Conservation (phyloP, 2,329 filamentous ascomycete genomes). For the Fusarium nanum region DNA sequence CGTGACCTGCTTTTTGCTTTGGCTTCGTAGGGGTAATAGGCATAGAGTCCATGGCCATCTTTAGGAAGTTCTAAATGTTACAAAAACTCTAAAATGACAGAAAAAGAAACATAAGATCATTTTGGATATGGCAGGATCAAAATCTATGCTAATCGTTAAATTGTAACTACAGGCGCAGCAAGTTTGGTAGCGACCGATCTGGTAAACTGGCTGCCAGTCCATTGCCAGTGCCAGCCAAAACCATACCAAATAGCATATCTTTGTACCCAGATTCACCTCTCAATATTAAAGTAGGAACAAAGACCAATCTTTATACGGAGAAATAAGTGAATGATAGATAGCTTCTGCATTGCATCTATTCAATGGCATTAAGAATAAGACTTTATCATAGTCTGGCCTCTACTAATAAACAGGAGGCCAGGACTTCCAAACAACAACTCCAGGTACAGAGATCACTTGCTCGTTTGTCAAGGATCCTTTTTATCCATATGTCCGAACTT, state of each 20-base stretch:
- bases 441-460: slow-evolving; percentile 37
- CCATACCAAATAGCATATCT: neutral
- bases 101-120: neutral
- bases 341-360: slow-evolving; percentile 42
- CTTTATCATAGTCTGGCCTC: slow-evolving; percentile 30
- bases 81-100: neutral
- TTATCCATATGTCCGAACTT: slow-evolving; percentile 34
- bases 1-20: slow-evolving; percentile 21
- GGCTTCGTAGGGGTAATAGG: slow-evolving; percentile 6
- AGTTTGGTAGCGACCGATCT: neutral
- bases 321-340: neutral
- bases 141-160: fast-evolving
- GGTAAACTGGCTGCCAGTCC: neutral
- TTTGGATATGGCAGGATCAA: neutral
- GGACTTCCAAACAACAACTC: slow-evolving; percentile 38
- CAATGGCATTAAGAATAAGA: slow-evolving; percentile 43
- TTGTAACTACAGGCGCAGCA: neutral
- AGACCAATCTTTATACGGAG: neutral
- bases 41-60: neutral
- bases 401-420: slow-evolving; percentile 12
- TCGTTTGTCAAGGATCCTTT: slow-evolving; percentile 23
- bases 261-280: neutral
- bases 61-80: neutral
- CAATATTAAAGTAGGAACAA: too few species aligned
- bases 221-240: slow-evolving; percentile 5